phyloP scores from a whole-genome alignment of 2,329 filamentous ascomycete species.

The Pseudovirgaria hyperparasitica region DNA sequence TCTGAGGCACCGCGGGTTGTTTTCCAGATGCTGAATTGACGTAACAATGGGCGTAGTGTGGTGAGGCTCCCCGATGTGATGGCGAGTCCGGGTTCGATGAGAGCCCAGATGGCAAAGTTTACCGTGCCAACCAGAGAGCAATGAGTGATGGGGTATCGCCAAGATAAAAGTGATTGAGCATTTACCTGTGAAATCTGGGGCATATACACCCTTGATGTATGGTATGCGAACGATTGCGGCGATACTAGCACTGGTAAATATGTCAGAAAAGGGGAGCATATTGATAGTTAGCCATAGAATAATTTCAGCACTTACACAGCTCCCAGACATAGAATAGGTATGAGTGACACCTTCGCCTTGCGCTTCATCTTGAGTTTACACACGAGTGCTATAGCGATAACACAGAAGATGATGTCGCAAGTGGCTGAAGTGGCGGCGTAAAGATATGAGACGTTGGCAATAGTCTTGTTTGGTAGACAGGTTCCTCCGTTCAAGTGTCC shows the following conservation, averaged over 20 bases:
- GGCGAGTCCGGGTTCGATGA: conserved; percentile 23
- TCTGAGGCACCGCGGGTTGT: no score
- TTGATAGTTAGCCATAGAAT: neutral
- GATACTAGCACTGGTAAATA: conserved; percentile 15
- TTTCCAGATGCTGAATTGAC: no score
- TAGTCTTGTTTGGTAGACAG: conserved; percentile 28
- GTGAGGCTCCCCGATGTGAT: conserved; percentile 24
- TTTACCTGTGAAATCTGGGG: conserved; percentile 20
- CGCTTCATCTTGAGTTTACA: conserved; percentile 38
- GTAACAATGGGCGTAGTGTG: conserved; percentile 23
- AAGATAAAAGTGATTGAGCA: no score
- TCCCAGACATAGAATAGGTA: conserved; percentile 36
- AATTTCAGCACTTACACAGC: conserved; percentile 37
- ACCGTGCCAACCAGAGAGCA: no score
- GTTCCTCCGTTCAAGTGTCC: conserved; percentile 21
- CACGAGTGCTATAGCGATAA: conserved; percentile 38
- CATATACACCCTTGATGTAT: conserved; percentile 21
- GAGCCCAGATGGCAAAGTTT: conserved; percentile 24
- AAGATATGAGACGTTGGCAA: conserved; percentile 31
- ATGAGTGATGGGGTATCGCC: no score
- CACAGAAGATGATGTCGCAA: conserved; percentile 36
- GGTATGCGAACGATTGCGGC: conserved; percentile 22
- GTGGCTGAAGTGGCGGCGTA: conserved; percentile 35
- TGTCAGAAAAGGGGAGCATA: neutral
- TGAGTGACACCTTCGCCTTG: conserved; percentile 34